Evolutionary conservation across 352 stramenopile species (phyloP).

Genomic region (Pythium rhizo-oryzae): DNA sequence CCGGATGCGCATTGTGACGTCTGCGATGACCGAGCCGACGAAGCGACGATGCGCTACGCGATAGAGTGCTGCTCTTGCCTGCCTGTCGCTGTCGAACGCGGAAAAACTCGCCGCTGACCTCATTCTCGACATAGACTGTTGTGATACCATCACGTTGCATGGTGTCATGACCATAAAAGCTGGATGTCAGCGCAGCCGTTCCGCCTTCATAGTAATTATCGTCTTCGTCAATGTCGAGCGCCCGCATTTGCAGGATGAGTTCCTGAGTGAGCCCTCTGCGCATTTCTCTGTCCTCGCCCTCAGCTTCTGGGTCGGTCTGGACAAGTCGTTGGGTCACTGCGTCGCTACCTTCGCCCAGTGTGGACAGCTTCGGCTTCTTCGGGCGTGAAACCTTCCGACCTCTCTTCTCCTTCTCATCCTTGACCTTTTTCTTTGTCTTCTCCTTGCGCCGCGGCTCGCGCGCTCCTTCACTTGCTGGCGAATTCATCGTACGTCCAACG

Average conservation of each 20-base stretch:
- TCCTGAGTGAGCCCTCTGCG: constrained; percentile 19
- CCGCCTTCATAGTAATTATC: constrained; percentile 1
- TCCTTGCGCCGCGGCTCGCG: not conserved
- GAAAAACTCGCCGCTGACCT: constrained; percentile 66
- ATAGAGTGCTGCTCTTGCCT: constrained; percentile 6
- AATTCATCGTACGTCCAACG: not conserved
- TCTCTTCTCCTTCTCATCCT: constrained; percentile 6
- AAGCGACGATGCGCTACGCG: constrained; percentile 3
- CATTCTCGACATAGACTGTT: constrained; percentile 46
- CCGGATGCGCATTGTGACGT: not conserved
- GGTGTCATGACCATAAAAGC: not conserved
- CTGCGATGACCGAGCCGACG: constrained; percentile 10
- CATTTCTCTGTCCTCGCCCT: not conserved
- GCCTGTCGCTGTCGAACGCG: constrained; percentile 28
- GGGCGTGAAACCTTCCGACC: not conserved
- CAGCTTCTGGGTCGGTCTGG: not conserved
- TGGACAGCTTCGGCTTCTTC: constrained; percentile 2
- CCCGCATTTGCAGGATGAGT: constrained; percentile 26
- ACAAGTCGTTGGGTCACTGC: not conserved
- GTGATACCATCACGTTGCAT: not conserved
- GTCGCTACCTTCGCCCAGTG: not conserved
- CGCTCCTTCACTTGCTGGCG: not conserved
- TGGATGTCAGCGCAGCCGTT: not conserved
- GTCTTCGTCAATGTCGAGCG: constrained; percentile 17
- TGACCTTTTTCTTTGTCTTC: constrained; percentile 1